These are phyloP conservation scores for Sugiyamaella japonica DNA, from an alignment of 1,139 yeast genomes.

Conservation along the genomic window DNA sequence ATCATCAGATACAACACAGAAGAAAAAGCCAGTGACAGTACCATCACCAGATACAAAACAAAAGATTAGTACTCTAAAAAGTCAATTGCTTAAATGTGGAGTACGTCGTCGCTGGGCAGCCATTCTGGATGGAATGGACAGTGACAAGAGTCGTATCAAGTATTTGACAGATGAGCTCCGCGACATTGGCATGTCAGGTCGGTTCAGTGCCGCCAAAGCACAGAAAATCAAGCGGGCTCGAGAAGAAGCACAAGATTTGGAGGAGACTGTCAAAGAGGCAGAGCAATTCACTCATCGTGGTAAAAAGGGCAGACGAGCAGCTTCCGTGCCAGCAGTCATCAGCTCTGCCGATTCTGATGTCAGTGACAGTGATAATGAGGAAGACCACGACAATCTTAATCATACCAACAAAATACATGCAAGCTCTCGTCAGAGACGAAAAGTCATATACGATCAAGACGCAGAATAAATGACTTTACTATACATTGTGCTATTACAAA, in stretches of 20 bases:
- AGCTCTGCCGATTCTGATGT: not conserved
- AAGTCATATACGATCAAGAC: conserved; percentile 17
- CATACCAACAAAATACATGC: conserved; percentile 11
- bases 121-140: conserved; percentile 28
- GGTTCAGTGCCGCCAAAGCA: conserved; percentile 38
- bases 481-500: conserved; percentile 20
- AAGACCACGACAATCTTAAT: not conserved
- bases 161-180: conserved; percentile 29
- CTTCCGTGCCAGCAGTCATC: not conserved
- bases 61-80: conserved; percentile 31
- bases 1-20: conserved; percentile 16
- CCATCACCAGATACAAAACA: conserved; percentile 15
- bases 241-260: conserved; percentile 41
- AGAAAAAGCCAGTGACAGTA: conserved; percentile 22
- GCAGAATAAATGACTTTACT: conserved; percentile 7
- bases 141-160: conserved; percentile 27
- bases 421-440: not conserved
- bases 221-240: conserved; percentile 43
- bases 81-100: conserved; percentile 35
- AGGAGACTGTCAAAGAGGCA: conserved; percentile 30
- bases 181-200: conserved; percentile 34
- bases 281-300: conserved; percentile 17
- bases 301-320: conserved; percentile 4
- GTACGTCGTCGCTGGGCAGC: conserved; percentile 33
- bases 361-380: not conserved